Evolutionary conservation across 345 rosid species (phyloP).

Genomic region (Syzygium aqueum): DNA sequence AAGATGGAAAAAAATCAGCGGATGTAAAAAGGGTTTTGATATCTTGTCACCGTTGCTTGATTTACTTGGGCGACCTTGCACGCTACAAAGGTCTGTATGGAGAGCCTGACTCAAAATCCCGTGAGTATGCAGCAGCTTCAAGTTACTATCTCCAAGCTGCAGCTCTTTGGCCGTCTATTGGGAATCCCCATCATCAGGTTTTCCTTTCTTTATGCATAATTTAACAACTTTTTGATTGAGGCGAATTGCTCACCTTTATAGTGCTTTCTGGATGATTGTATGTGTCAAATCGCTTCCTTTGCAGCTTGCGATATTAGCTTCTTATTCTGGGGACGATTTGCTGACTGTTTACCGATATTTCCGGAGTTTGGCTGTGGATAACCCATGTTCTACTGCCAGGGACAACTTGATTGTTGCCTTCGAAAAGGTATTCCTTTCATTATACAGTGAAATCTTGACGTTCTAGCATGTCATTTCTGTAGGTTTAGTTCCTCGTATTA

Average conservation of each 20-base stretch:
- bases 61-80: conserved; percentile 95
- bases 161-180: conserved; percentile 76
- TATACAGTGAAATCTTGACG: not conserved
- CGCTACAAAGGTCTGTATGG: conserved; percentile 92
- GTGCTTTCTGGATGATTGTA: not conserved
- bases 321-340: conserved; percentile 81
- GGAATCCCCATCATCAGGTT: conserved; percentile 84
- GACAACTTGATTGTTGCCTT: conserved; percentile 95
- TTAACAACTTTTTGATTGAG: not conserved
- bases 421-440: conserved; percentile 63
- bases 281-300: not conserved
- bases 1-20: conserved; percentile 61
- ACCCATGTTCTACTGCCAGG: conserved; percentile 90
- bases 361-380: conserved; percentile 89
- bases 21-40: conserved; percentile 70
- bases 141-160: conserved; percentile 97
- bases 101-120: conserved; percentile 70
- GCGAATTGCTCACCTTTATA: not conserved
- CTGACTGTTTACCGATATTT: conserved; percentile 80
- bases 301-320: conserved; percentile 96
- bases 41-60: conserved; percentile 98
- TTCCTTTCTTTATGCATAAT: not conserved
- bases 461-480: not conserved
- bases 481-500: not conserved
- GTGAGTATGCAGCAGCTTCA: conserved; percentile 84